These are phyloP conservation scores for Phytopythium delawarense DNA, from an alignment of 352 stramenopile species.

Conservation along the genomic window DNA sequence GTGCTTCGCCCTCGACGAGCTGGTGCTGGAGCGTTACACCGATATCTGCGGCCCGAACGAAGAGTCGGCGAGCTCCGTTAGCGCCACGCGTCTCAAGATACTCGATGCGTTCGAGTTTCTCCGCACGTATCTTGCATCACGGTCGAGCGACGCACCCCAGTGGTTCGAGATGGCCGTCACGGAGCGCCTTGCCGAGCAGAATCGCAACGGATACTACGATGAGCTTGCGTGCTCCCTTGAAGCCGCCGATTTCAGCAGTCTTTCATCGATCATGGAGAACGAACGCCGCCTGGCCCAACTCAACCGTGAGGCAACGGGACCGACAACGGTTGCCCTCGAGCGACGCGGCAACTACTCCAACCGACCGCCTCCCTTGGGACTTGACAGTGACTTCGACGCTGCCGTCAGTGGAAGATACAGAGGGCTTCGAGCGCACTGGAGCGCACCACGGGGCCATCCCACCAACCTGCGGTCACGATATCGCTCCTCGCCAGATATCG, in stretches of 20 bases:
- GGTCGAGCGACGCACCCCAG: slow-evolving; percentile 26
- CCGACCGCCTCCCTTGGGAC: not conserved
- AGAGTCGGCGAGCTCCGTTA: slow-evolving; percentile 27
- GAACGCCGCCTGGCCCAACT: not conserved
- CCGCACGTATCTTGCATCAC: slow-evolving; percentile 20
- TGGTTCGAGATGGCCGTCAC: slow-evolving; percentile 35
- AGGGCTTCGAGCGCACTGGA: not conserved
- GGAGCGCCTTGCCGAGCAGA: slow-evolving; percentile 29
- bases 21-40: slow-evolving; percentile 33
- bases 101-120: slow-evolving; percentile 29
- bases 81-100: slow-evolving; percentile 29
- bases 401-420: not conserved
- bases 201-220: slow-evolving; percentile 26
- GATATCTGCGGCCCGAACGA: slow-evolving; percentile 15
- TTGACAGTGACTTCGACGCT: not conserved
- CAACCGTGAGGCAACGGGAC: slow-evolving; percentile 1
- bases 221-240: slow-evolving; percentile 29
- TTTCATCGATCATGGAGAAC: slow-evolving; percentile 24
- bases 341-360: not conserved
- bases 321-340: not conserved
- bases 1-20: slow-evolving; percentile 18
- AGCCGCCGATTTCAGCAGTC: slow-evolving; percentile 22
- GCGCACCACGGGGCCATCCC: not conserved
- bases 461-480: not conserved
- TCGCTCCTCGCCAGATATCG: not conserved